Evolutionary conservation across 208 protist genomes (phyloP), one percentile per base, ranked within the genome.

Genomic region (Crithidia sp.): DNA sequence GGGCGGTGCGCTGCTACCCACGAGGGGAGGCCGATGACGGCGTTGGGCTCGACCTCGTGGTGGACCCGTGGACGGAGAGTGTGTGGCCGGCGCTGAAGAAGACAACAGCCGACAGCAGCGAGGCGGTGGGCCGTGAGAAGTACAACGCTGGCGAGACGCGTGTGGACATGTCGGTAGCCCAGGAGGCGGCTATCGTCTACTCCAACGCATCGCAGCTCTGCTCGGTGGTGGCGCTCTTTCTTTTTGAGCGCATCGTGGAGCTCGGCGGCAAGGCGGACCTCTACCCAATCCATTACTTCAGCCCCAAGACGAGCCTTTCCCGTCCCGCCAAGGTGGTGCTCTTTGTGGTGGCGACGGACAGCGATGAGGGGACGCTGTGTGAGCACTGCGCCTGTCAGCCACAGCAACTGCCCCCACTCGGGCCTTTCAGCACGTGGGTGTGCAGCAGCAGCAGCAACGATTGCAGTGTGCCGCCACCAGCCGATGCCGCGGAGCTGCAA

Each of bases 1-100:
- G 88, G n/a, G 84, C 45, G 12, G 70, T 68, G 36, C 84, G 86
- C 65, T 91, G 88, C 74, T 83, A 75, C 58, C 66, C 70, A 7
- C 82, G 85, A 40, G 90, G 88, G 7, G 88, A 94, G 58, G 90
- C 90, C 7, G 90, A 95, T 67, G 90, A 95, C 41, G 86, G 74
- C 37, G 69, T 91, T 5, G 90, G 85, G 0, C 56, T 95, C 19
- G 85, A 93, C 16, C 19, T 85, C 8, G 81, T 90, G 7, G 90
- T 95, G 28, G 89, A 95, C 10, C 86, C 90, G 36, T 95, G 86
- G 86, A 77, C 67, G 12, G 79, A 56, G 36, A 62, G 66, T n/a
- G 12, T 93, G 39, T 89, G 82, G 84, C 44, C 66, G 0, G 81
- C 82, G 16, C 44, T 90, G 39, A 66, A 69, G 40, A 59, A 40